Percentiles rank a stretch among this genome's conserved stretches.
These are phyloP conservation scores for Saccharomycopsis capsularis DNA, from an alignment of 805 yeast genomes.

Conservation along the genomic window DNA sequence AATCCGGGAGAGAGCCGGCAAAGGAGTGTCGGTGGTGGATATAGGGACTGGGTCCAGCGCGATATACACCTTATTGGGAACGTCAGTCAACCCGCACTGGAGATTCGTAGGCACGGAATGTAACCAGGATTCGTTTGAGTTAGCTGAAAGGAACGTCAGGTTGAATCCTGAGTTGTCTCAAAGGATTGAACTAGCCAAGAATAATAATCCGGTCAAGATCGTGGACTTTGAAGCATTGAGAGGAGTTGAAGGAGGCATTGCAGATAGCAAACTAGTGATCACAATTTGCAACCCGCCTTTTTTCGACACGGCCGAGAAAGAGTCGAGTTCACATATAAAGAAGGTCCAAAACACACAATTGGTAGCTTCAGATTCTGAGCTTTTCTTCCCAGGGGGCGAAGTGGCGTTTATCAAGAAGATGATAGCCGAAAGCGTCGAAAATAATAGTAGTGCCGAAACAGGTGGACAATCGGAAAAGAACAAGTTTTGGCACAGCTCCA, in stretches of 20 bases:
- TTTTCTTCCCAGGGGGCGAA: constrained; percentile 41
- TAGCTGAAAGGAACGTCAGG: constrained; percentile 28
- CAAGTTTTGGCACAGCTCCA: constrained; percentile 32
- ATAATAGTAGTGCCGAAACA: neutral
- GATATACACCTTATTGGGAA: constrained; percentile 37
- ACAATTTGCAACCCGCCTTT: constrained; percentile 47
- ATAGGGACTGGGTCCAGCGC: constrained; percentile 42
- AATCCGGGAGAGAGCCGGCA: constrained; percentile 44
- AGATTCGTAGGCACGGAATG: constrained; percentile 37
- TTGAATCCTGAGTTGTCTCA: neutral
- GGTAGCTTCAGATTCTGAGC: constrained; percentile 31
- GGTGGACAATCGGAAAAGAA: neutral
- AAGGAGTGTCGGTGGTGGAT: constrained; percentile 35
- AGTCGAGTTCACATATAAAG: constrained; percentile 23
- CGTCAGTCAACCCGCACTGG: constrained; percentile 23
- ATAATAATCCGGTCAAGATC: neutral
- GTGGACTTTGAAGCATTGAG: constrained; percentile 12
- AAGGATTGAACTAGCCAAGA: constrained; percentile 2
- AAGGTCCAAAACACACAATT: constrained; percentile 23
- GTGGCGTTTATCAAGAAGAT: constrained; percentile 30
- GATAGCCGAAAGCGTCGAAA: constrained; percentile 28
- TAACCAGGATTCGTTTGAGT: constrained; percentile 28
- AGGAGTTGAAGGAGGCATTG: neutral
- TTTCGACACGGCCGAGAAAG: constrained; percentile 28
- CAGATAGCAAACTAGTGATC: constrained; percentile 23